Conservation (phyloP, 306 rosid genomes). For the Fagus sylvatica region DNA sequence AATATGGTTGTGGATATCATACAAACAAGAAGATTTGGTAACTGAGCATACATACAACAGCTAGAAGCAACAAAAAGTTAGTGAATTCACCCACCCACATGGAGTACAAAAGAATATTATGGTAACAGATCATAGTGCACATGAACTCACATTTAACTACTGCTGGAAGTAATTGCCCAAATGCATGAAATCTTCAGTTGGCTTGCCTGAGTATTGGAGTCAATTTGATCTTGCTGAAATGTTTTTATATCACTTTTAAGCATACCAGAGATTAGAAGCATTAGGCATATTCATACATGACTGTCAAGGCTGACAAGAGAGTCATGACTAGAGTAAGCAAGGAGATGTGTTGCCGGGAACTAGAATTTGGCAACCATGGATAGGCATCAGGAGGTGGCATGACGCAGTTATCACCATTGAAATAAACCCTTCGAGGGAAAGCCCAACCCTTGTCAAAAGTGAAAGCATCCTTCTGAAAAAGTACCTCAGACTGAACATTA, state of each 20-base stretch:
- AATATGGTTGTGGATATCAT: conserved; percentile 7
- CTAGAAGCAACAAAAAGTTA: conserved; percentile 23
- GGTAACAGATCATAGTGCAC: conserved; percentile 21
- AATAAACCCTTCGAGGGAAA: conserved; percentile 79
- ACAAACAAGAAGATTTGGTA: conserved; percentile 15
- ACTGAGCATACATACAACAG: conserved; percentile 14
- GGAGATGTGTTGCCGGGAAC: conserved; percentile 42
- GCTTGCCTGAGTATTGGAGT: conserved; percentile 20
- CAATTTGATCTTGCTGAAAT: conserved; percentile 24
- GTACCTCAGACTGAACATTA: conserved; percentile 86
- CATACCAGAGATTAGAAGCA: not conserved
- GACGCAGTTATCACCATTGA: conserved; percentile 91
- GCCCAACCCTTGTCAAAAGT: conserved; percentile 93
- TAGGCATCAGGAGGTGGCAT: conserved; percentile 93
- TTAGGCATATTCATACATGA: conserved; percentile 34
- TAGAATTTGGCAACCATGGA: conserved; percentile 69
- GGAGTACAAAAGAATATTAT: conserved; percentile 1
- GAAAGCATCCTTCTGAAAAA: conserved; percentile 68
- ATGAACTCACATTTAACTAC: conserved; percentile 19
- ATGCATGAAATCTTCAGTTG: conserved; percentile 23
- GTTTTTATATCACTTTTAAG: conserved; percentile 4
- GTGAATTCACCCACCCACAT: conserved; percentile 29
- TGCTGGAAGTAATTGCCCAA: conserved; percentile 16
- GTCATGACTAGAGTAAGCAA: conserved; percentile 37
- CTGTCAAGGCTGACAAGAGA: conserved; percentile 38